Conservation (phyloP, 2,329 filamentous ascomycete genomes). For the Phoma sp. region DNA sequence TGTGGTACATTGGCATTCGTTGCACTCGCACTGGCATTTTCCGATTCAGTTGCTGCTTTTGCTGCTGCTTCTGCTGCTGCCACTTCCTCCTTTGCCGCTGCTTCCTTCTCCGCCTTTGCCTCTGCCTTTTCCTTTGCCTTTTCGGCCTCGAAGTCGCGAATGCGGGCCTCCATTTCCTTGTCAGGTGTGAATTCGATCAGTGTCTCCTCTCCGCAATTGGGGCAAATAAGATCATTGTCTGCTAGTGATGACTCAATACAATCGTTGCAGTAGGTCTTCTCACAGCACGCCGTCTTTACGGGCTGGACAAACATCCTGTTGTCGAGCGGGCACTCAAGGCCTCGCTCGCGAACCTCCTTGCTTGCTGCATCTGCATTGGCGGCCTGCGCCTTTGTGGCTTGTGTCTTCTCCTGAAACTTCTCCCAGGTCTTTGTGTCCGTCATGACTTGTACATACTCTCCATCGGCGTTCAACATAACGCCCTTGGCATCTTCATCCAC, state of each 20-base stretch:
- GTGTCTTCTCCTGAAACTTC: constrained; percentile 93
- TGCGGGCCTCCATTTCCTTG: constrained; percentile 78
- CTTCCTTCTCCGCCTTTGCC: constrained; percentile 50
- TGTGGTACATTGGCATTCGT: constrained; percentile 26
- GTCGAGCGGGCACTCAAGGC: constrained; percentile 93
- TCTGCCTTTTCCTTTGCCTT: constrained; percentile 54
- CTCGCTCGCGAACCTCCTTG: constrained; percentile 86
- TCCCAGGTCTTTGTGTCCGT: constrained; percentile 97
- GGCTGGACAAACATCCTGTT: constrained; percentile 98
- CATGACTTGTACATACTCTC: constrained; percentile 95
- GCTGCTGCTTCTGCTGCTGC: constrained; percentile 43
- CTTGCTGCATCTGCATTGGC: constrained; percentile 78
- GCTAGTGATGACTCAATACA: constrained; percentile 99
- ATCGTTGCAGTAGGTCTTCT: constrained; percentile 98
- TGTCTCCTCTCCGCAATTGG: constrained; percentile 88
- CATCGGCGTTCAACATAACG: constrained; percentile 97
- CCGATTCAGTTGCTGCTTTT: constrained; percentile 26
- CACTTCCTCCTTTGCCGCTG: constrained; percentile 50
- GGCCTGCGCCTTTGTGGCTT: constrained; percentile 82
- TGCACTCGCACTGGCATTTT: constrained; percentile 11
- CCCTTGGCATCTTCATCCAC: constrained; percentile 86
- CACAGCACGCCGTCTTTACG: constrained; percentile 98
- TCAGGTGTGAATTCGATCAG: constrained; percentile 69
- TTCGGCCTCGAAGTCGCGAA: constrained; percentile 74
- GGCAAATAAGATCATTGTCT: constrained; percentile 97